Evolutionary conservation across 75 land plant genomes (phyloP).

Genomic region (Ceratopteris richardii): DNA sequence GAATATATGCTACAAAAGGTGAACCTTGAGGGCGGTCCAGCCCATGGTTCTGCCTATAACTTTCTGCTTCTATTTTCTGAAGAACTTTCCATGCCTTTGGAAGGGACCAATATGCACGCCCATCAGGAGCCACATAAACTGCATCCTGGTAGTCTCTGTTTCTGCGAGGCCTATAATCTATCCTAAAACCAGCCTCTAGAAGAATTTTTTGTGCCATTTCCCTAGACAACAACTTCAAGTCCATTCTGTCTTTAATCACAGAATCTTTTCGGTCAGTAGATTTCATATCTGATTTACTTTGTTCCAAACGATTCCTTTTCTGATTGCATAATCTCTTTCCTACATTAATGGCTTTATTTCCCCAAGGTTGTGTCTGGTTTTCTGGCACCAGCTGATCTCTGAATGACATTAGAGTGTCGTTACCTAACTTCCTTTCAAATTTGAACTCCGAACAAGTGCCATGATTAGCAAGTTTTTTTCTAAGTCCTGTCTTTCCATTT

Average conservation of each 20-base stretch:
- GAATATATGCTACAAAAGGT: too few relatives aligned
- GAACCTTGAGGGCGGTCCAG: too few relatives aligned
- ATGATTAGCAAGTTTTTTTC: too few relatives aligned
- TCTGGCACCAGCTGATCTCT: neutral
- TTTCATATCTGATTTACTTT: neutral
- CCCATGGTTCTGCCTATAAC: too few relatives aligned
- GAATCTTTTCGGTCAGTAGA: neutral
- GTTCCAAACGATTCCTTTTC: neutral
- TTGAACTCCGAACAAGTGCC: too few relatives aligned
- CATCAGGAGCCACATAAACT: slow-evolving; percentile 47
- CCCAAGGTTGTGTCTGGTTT: neutral
- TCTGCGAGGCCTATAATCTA: slow-evolving; percentile 45
- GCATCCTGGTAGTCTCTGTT: slow-evolving; percentile 39
- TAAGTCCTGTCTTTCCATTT: too few relatives aligned
- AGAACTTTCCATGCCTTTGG: slow-evolving; percentile 37
- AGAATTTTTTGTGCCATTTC: slow-evolving; percentile 32
- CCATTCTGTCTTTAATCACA: neutral
- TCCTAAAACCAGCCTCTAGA: slow-evolving; percentile 48
- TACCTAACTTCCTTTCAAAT: too few relatives aligned
- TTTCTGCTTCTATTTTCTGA: too few relatives aligned
- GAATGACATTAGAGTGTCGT: neutral
- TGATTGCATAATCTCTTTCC: neutral
- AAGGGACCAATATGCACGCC: slow-evolving; percentile 51
- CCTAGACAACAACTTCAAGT: slow-evolving; percentile 6
- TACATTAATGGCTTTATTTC: too few relatives aligned